Evolutionary conservation across 1,284 basidiomycete genomes (phyloP).

Genomic region (Schizopora paradoxa): DNA sequence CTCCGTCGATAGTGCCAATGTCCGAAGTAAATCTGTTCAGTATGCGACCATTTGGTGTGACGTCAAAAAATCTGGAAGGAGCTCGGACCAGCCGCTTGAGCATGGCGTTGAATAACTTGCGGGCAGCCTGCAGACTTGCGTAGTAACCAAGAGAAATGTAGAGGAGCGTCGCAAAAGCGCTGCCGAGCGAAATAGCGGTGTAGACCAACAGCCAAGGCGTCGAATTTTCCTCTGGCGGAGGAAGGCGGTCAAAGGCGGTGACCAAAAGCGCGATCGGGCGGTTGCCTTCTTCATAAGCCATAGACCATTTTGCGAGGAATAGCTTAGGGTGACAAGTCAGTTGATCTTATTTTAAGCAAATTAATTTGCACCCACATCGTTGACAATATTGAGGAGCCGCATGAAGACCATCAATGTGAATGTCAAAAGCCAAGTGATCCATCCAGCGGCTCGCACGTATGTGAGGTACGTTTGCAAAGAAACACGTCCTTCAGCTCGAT

Average conservation of each 20-base stretch:
- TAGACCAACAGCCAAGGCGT: constrained; percentile 64
- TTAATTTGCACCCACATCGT: constrained; percentile 40
- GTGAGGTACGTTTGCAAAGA: constrained; percentile 43
- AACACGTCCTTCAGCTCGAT: constrained; percentile 60
- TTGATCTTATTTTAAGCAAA: constrained; percentile 4
- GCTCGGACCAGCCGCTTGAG: constrained; percentile 51
- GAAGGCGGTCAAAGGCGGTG: constrained; percentile 38
- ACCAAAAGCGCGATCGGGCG: constrained; percentile 27
- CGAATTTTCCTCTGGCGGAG: constrained; percentile 52
- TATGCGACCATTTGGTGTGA: constrained; percentile 67
- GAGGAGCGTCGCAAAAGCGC: constrained; percentile 47
- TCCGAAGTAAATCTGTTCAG: constrained; percentile 80
- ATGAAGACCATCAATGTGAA: constrained; percentile 49
- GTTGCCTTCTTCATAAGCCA: constrained; percentile 44
- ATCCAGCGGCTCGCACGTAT: constrained; percentile 49
- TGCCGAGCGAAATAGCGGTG: constrained; percentile 52
- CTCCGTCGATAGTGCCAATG: constrained; percentile 65
- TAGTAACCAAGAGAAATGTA: constrained; percentile 64
- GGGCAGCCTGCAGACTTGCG: constrained; percentile 59
- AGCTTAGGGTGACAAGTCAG: constrained; percentile 33
- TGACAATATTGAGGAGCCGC: constrained; percentile 49
- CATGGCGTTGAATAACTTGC: constrained; percentile 50
- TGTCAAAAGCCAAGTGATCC: constrained; percentile 49
- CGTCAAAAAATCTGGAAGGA: constrained; percentile 63
- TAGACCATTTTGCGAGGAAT: constrained; percentile 61